Evolutionary conservation across 805 yeast genomes (phyloP).

Genomic region (Myxozyma sirexii): DNA sequence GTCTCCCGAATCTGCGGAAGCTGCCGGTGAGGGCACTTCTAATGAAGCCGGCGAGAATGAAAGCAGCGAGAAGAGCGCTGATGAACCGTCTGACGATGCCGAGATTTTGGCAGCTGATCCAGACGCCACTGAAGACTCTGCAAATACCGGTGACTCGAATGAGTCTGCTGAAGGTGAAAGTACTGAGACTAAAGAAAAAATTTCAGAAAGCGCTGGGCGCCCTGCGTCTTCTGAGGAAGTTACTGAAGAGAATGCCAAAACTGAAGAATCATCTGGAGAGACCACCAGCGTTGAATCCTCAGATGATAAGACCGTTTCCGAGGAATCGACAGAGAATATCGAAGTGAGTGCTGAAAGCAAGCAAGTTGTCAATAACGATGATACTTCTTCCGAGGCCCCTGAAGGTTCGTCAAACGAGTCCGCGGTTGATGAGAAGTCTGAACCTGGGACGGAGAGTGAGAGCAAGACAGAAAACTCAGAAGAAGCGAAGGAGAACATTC

Average conservation of each 20-base stretch:
- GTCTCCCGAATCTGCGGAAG: conserved; percentile 2
- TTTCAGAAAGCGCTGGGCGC: neutral
- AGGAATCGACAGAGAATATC: neutral
- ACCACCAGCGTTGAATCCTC: neutral
- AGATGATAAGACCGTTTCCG: neutral
- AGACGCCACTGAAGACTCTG: neutral
- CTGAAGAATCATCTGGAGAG: conserved; percentile 3
- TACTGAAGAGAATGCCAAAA: neutral
- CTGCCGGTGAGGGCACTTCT: neutral
- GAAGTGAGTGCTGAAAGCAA: neutral
- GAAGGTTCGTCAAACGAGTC: neutral
- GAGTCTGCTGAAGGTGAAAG: conserved; percentile 1
- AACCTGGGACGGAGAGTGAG: neutral
- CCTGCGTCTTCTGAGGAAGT: neutral
- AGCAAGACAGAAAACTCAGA: neutral
- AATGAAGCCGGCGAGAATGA: neutral
- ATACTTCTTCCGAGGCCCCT: neutral
- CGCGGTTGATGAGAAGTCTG: neutral
- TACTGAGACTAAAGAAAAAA: neutral
- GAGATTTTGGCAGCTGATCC: neutral
- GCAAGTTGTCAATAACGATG: neutral
- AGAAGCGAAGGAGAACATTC: neutral
- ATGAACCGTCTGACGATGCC: neutral
- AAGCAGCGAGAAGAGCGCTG: no score
- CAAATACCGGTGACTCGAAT: no score